phyloP scores from a whole-genome alignment of 768 basidiomycete genomes.

The Tylopilus intermedius region DNA sequence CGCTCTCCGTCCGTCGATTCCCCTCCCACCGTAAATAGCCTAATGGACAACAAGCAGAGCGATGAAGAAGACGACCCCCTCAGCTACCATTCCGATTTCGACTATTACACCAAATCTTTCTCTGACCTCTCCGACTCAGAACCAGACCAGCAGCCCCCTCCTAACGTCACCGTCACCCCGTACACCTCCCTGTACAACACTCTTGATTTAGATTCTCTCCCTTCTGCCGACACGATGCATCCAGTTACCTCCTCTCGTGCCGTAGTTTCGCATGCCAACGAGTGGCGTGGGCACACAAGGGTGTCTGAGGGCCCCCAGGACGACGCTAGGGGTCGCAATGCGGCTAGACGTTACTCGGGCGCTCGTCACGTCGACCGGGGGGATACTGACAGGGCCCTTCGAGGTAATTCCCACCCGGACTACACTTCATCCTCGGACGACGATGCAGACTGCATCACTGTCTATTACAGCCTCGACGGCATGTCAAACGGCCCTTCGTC shows the following conservation, averaged over 20 bases:
- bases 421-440: conserved; percentile 40
- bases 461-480: conserved; percentile 42
- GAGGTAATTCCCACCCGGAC: conserved; percentile 22
- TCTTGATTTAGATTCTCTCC: conserved; percentile 36
- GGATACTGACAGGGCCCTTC: conserved; percentile 31
- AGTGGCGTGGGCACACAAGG: conserved; percentile 18
- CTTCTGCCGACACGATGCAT: conserved; percentile 35
- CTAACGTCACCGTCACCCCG: conserved; percentile 14
- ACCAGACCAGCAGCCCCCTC: conserved; percentile 12
- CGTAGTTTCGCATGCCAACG: neutral
- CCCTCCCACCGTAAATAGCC: conserved; percentile 15
- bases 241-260: neutral
- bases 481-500: conserved; percentile 25
- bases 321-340: conserved; percentile 7
- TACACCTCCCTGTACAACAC: conserved; percentile 20
- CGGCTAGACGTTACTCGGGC: conserved; percentile 12
- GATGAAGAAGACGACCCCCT: conserved; percentile 30
- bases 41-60: conserved; percentile 12
- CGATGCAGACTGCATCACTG: conserved; percentile 38
- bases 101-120: conserved; percentile 32
- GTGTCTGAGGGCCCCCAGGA: conserved; percentile 13
- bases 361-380: conserved; percentile 4
- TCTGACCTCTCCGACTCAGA: conserved; percentile 31
- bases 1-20: conserved; percentile 35
- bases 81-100: conserved; percentile 34